Conservation (phyloP, 2,329 filamentous ascomycete species). For the Leptosphaerulina australis region DNA sequence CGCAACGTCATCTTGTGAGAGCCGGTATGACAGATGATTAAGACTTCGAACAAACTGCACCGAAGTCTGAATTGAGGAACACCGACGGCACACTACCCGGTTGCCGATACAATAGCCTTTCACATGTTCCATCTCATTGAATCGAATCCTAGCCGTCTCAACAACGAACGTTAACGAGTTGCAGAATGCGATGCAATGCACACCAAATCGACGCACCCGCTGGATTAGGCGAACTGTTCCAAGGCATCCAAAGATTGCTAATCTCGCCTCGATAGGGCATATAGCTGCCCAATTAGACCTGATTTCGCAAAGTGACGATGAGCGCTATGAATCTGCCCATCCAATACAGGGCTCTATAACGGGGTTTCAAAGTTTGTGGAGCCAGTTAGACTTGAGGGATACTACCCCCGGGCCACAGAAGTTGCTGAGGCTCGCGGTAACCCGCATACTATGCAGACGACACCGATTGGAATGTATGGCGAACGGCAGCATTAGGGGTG, state of each 20-base stretch:
- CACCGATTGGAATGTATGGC: slow-evolving; percentile 7
- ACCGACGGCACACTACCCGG: slow-evolving; percentile 10
- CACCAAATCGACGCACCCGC: slow-evolving; percentile 1
- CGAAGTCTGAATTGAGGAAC: not conserved
- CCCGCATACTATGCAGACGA: not conserved
- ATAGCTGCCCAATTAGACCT: slow-evolving; percentile 8
- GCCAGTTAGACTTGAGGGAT: not conserved
- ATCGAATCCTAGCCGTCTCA: slow-evolving; percentile 7
- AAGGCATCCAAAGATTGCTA: slow-evolving; percentile 5
- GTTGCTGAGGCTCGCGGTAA: slow-evolving; percentile 8
- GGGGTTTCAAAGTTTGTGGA: not conserved
- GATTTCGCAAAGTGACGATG: not conserved
- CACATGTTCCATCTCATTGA: slow-evolving; percentile 13
- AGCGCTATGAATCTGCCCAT: slow-evolving; percentile 5
- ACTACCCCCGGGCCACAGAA: not conserved
- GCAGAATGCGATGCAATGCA: slow-evolving; percentile 13
- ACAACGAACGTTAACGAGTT: slow-evolving; percentile 11
- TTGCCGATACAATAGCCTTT: slow-evolving; percentile 13
- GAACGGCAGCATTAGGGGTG: not conserved
- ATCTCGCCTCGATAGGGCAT: slow-evolving; percentile 12
- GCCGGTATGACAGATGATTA: not conserved
- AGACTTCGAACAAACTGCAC: not conserved
- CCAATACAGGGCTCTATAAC: slow-evolving; percentile 4
- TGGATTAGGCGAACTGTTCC: slow-evolving; percentile 1
- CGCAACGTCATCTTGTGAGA: slow-evolving; percentile 8